phyloP scores from a whole-genome alignment of 2,329 filamentous ascomycete genomes.

The Trichoderma pleuroti region DNA sequence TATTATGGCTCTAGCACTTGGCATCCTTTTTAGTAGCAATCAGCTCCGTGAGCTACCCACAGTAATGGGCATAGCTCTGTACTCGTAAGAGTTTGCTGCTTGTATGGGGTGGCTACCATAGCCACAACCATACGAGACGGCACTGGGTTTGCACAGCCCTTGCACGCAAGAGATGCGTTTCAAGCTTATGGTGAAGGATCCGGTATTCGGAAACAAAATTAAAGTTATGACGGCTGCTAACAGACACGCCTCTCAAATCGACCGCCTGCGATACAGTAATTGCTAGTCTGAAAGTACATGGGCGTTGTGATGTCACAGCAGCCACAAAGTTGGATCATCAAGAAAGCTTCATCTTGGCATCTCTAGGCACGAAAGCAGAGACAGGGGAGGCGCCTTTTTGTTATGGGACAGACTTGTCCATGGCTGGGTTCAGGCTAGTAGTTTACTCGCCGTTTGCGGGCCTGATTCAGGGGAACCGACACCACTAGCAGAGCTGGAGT shows the following conservation, averaged over 20 bases:
- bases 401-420: not conserved
- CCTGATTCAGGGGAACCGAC: conserved; percentile 1
- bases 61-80: not conserved
- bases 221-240: not conserved
- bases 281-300: not conserved
- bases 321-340: not conserved
- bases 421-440: not conserved
- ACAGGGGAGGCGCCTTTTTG: too few species aligned
- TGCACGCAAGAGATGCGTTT: not conserved
- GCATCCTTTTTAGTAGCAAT: not conserved
- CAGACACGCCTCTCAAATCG: not conserved
- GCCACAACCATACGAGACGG: conserved; percentile 1
- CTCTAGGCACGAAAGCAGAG: not conserved
- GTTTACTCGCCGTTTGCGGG: not conserved
- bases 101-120: not conserved
- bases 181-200: not conserved
- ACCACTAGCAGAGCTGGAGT: not conserved
- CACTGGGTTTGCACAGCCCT: not conserved
- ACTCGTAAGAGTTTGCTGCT: not conserved
- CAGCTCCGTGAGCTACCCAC: not conserved
- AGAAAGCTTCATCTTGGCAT: not conserved
- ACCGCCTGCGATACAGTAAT: not conserved
- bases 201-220: not conserved
- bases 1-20: not conserved
- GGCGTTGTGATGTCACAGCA: not conserved